Conservation (phyloP, 139 green algal species). For the Tetradesmus lagerheimii region DNA sequence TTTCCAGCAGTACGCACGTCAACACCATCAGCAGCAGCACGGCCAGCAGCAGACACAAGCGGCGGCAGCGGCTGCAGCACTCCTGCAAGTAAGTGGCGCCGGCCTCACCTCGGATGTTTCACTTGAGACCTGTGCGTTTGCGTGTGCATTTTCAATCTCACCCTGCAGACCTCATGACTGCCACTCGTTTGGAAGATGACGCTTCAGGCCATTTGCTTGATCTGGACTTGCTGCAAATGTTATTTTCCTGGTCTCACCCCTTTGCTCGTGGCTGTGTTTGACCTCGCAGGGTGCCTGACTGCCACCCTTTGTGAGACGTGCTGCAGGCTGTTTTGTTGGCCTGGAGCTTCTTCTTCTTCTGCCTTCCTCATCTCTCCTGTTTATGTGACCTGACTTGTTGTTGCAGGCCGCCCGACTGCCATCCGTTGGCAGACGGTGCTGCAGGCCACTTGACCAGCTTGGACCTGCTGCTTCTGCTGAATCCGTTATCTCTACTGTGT, state of each 20-base stretch:
- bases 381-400: not conserved
- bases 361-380: too few species aligned
- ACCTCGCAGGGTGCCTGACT: not conserved
- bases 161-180: too few species aligned
- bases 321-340: not conserved
- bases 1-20: not conserved
- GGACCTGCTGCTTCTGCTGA: not conserved
- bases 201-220: too few species aligned
- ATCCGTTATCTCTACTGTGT: too few species aligned
- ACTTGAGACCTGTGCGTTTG: too few species aligned
- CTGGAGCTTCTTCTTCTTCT: not conserved
- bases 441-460: not conserved
- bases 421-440: not conserved
- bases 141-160: too few species aligned
- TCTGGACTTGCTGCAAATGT: too few species aligned
- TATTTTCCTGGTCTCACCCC: not conserved
- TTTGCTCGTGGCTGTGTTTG: not conserved
- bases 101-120: too few species aligned
- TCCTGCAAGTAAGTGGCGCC: not conserved
- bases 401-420: not conserved
- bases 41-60: not conserved
- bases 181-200: too few species aligned
- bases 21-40: conserved; percentile 4
- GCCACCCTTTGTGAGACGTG: not conserved
- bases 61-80: not conserved